A percentile compares a stretch with the other conserved stretches of the same genome.
These are phyloP conservation scores for Meyerozyma carpophila DNA, from an alignment of 1,139 yeast genomes.

Conservation along the genomic window DNA sequence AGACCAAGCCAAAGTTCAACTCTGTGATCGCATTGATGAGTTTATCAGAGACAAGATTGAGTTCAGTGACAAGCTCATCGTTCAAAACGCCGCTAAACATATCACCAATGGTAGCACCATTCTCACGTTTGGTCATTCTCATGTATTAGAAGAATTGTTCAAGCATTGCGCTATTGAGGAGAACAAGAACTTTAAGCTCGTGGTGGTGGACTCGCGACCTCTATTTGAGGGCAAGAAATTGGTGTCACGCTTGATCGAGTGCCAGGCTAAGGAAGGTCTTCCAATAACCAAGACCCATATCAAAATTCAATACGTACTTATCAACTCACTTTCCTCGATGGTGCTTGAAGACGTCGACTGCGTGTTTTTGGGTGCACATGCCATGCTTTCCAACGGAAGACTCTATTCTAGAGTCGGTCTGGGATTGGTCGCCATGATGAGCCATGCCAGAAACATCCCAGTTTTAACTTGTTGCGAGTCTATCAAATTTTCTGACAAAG, in stretches of 20 bases:
- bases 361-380: conserved; percentile 94
- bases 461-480: conserved; percentile 95
- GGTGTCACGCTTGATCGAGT: conserved; percentile 49
- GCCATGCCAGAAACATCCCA: conserved; percentile 83
- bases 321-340: conserved; percentile 75
- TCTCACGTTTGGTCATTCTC: conserved; percentile 83
- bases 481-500: conserved; percentile 90
- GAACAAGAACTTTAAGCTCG: conserved; percentile 67
- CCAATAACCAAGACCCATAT: conserved; percentile 34
- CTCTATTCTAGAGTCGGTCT: conserved; percentile 93
- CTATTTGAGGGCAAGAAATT: conserved; percentile 86
- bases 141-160: conserved; percentile 73
- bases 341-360: conserved; percentile 76
- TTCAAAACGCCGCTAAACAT: conserved; percentile 74
- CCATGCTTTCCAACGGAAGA: conserved; percentile 93
- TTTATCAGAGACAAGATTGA: conserved; percentile 84
- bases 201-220: conserved; percentile 94
- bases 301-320: conserved; percentile 57
- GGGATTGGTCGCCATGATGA: conserved; percentile 88
- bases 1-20: conserved; percentile 60
- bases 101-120: conserved; percentile 75
- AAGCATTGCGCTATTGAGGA: conserved; percentile 59
- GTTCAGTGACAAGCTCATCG: conserved; percentile 77
- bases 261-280: conserved; percentile 15
- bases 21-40: conserved; percentile 66